Evolutionary conservation across 768 basidiomycete genomes (phyloP), one percentile per base, ranked within the genome.

Genomic region (Agaricus subrufescens): DNA sequence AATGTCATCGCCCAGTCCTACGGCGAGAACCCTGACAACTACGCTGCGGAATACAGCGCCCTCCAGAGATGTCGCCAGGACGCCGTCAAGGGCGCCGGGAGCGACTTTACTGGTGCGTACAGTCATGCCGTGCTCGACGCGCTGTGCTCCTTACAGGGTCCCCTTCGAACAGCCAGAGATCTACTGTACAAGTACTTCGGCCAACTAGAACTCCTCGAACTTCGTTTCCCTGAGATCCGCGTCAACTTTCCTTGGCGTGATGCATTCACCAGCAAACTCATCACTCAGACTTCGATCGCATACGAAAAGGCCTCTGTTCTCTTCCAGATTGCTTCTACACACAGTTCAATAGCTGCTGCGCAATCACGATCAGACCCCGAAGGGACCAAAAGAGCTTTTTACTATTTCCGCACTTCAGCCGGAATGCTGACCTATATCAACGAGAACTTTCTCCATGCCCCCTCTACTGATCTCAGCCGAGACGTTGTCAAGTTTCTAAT

Each of bases 371-470:
- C 87, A 0, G 89, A 94, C 53, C 91, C 93, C 1, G 94, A 98
- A 69, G 94, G 95, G 19, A 71, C 93, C 64, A 98, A 97, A 71
- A 84, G 93, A 34, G 85, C 96, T 0, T 99, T 97, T 74, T 84
- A 92, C 72, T 95, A 93, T 72, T 91, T 93, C 64, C 78, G 89
- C 15, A 85, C 89, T 10, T 86, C 90, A 42, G 92, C 95, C 2
- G 97, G 97, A 19, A 97, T 99, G 93, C 84, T 98, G 66, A 93
- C 87, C 5, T 99, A 98, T 69, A 94, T 99, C 76, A 98, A 98
- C 74, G 97, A 99, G 71, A 98, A 99, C 80, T 99, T 99, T 70
- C 76, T 99, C 0, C 97, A 99, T 64, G 97, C 96, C 0, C 97
- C 97, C 0, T 94, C 91, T 23, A 97, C 92, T 1, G 97, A 98